A percentile compares a stretch with the other conserved stretches of the same genome.
These are phyloP conservation scores for Cryptosporidium bovis DNA, from an alignment of 169 alveolate species.

Conservation along the genomic window DNA sequence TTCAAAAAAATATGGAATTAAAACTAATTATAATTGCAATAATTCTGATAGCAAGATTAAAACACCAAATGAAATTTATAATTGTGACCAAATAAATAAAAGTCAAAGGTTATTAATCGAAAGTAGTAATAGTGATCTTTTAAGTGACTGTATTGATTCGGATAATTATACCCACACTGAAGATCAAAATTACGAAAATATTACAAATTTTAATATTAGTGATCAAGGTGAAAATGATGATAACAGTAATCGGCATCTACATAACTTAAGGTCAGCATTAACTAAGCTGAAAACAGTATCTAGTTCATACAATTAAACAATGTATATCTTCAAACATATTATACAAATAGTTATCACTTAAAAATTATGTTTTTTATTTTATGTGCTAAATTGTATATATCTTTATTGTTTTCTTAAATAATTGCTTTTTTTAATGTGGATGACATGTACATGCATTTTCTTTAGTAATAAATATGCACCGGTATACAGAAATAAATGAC, in stretches of 20 bases:
- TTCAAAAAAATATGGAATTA: slow-evolving; percentile 25
- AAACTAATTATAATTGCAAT: not conserved
- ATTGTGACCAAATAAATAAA: not conserved
- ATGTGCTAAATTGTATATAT: no score
- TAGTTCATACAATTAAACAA: slow-evolving; percentile 4
- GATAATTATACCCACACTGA: not conserved
- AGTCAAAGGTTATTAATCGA: no score
- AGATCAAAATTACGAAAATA: slow-evolving; percentile 6
- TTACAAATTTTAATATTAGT: not conserved
- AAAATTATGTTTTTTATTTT: no score
- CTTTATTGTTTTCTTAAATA: not conserved
- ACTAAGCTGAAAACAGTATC: slow-evolving; percentile 46
- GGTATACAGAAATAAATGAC: not conserved
- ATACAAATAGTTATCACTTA: no score
- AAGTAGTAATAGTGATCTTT: not conserved
- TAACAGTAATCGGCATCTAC: slow-evolving; percentile 1
- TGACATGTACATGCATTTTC: not conserved
- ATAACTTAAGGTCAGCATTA: slow-evolving; percentile 37
- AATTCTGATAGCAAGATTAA: not conserved
- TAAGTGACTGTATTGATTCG: no score
- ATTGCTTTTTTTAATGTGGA: slow-evolving; percentile 3
- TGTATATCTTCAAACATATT: no score
- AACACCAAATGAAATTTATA: not conserved
- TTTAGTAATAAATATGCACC: not conserved
- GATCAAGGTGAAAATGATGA: slow-evolving; percentile 16